Conservation (phyloP, 2,329 filamentous ascomycete species). For the Trichophyton mentagrophytes region DNA sequence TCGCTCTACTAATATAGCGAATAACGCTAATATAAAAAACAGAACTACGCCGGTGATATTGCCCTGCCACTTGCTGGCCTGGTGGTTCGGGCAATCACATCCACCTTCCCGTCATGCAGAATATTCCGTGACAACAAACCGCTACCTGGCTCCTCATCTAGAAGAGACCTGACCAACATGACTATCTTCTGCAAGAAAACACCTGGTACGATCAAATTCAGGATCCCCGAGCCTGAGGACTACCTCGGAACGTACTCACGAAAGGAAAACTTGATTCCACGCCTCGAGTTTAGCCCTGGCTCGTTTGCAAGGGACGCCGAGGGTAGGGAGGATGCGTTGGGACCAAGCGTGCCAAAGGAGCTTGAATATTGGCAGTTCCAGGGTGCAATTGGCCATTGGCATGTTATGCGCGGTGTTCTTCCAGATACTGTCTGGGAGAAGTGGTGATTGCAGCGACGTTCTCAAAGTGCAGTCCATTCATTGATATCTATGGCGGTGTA, state of each 20-base stretch:
- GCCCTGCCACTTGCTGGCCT: conserved; percentile 61
- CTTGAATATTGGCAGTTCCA: conserved; percentile 60
- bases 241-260: conserved; percentile 60
- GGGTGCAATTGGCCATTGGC: conserved; percentile 78
- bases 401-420: conserved; percentile 75
- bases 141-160: conserved; percentile 36
- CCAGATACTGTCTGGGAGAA: conserved; percentile 71
- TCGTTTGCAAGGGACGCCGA: conserved; percentile 20
- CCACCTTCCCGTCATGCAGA: conserved; percentile 78
- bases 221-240: conserved; percentile 51
- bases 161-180: conserved; percentile 79
- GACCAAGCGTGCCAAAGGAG: conserved; percentile 27
- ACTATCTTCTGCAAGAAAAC: conserved; percentile 82
- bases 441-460: conserved; percentile 46
- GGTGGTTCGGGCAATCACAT: conserved; percentile 67
- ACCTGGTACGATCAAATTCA: conserved; percentile 48
- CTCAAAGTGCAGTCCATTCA: neutral
- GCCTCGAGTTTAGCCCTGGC: conserved; percentile 54
- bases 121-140: conserved; percentile 69
- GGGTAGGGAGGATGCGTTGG: neutral
- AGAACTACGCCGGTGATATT: conserved; percentile 94
- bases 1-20: conserved; percentile 3
- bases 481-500: neutral
- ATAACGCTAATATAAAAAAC: too few relatives aligned
- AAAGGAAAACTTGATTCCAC: conserved; percentile 58